These are phyloP conservation scores for Polyporus tsugae DNA, from an alignment of 1,284 basidiomycete species.

Conservation along the genomic window DNA sequence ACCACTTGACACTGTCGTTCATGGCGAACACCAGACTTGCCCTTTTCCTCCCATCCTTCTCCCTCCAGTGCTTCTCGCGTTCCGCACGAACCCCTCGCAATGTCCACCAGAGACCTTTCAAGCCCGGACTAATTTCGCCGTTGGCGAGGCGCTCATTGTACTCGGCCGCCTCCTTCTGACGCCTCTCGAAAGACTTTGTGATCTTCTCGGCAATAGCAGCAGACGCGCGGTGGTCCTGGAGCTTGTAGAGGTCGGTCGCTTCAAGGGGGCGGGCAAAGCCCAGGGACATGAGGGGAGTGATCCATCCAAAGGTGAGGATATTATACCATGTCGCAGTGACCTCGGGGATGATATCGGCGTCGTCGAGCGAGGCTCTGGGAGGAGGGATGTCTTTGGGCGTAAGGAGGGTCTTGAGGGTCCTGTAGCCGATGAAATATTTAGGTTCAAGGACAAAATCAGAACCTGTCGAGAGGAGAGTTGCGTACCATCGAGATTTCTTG, in stretches of 20 bases:
- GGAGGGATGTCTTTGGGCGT: conserved; percentile 50
- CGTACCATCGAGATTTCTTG: conserved; percentile 26
- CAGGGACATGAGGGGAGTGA: conserved; percentile 73
- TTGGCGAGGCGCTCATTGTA: conserved; percentile 75
- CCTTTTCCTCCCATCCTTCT: conserved; percentile 66
- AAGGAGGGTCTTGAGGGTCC: conserved; percentile 34
- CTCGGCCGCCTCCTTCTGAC: conserved; percentile 64
- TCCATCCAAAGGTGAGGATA: conserved; percentile 74
- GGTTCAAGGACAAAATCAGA: background rate
- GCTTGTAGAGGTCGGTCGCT: conserved; percentile 85
- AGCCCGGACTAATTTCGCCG: conserved; percentile 70
- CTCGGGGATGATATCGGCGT: conserved; percentile 60
- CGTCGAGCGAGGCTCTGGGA: conserved; percentile 60
- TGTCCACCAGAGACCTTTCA: conserved; percentile 67
- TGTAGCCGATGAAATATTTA: conserved; percentile 5
- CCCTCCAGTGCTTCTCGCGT: conserved; percentile 70
- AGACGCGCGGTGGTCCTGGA: conserved; percentile 70
- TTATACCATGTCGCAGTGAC: conserved; percentile 58
- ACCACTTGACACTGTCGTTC: conserved; percentile 83
- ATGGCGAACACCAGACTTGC: conserved; percentile 80
- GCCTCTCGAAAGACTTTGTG: conserved; percentile 68
- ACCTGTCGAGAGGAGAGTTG: background rate
- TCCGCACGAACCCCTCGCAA: conserved; percentile 59
- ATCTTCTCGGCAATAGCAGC: conserved; percentile 70
- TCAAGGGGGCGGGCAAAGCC: conserved; percentile 85